Evolutionary conservation across 1,284 basidiomycete species (phyloP), one percentile per base, ranked within the genome.

Genomic region (Fomitopsis pinicola): DNA sequence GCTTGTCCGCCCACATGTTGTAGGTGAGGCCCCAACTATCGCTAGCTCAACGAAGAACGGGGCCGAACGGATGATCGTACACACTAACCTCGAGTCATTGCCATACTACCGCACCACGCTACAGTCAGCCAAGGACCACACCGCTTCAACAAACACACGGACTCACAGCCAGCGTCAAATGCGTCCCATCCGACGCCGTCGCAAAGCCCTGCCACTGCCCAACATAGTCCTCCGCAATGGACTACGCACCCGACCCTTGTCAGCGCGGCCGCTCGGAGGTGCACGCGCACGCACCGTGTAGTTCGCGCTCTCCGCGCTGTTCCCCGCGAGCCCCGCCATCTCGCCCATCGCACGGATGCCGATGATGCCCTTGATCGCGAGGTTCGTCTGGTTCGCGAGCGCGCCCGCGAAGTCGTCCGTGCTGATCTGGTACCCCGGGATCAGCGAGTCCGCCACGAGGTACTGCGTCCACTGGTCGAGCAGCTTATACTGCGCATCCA

Each of bases 331-430:
- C 1, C 71, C 66, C 0, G 80, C 80, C 48, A 90, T 85, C 60
- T 82, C 75, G 0, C 82, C 76, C 87, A 90, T 89, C 10, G 81
- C 87, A 66, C 80, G 83, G 71, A 91, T 90, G 36, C 87, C 88
- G 56, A 88, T 74, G 63, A 90, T 89, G 14, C 88, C 89, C 68
- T 92, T 91, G 75, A 91, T 88, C 0, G 89, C 89, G 28, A 91
- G 80, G 68, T 92, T 89, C 14, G 89, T 91, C 72, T 91, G 88
- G 71, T 92, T 91, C 40, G 85, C 85, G 33, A 91, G 77, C 15
- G 80, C 74, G 3, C 88, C 88, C 40, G 87, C 85, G 71, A 89
- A 89, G 73, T 88, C 86, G 67, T 91, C 88, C 14, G 88, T 91
- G 72, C 84, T 87, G 63, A 91, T 80, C 69, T 87, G 83, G 63